phyloP scores from a whole-genome alignment of 2,329 filamentous ascomycete genomes.

The Hypoxylon sp. region DNA sequence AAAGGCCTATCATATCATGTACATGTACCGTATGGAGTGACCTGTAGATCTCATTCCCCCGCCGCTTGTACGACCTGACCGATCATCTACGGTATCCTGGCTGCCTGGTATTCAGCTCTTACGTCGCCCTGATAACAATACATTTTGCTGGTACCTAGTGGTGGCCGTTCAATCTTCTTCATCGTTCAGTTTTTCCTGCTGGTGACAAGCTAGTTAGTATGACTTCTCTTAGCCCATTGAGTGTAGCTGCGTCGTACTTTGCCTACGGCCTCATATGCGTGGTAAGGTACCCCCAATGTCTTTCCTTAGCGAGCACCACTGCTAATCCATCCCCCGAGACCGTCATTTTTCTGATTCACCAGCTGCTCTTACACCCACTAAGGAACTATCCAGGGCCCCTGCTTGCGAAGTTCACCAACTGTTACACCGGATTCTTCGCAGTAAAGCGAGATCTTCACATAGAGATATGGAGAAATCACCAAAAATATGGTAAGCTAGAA shows the following conservation, averaged over 20 bases:
- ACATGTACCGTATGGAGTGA: too few relatives aligned
- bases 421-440: constrained; percentile 18
- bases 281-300: not conserved
- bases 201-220: constrained; percentile 1
- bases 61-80: not conserved
- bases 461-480: constrained; percentile 17
- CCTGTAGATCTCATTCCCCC: too few relatives aligned
- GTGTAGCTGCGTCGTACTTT: not conserved
- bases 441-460: constrained; percentile 22
- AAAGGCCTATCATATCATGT: too few relatives aligned
- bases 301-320: not conserved
- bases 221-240: not conserved
- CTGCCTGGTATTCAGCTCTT: not conserved
- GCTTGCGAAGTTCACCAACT: constrained; percentile 17
- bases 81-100: constrained; percentile 1
- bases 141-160: not conserved
- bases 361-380: constrained; percentile 21
- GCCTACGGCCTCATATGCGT: constrained; percentile 9
- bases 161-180: not conserved
- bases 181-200: not conserved
- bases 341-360: constrained; percentile 9
- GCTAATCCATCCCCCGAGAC: not conserved
- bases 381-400: constrained; percentile 25
- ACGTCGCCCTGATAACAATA: not conserved
- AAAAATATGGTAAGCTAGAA: constrained; percentile 26